Conservation (phyloP, 106 monocot species). For the Dendrobium catenatum region DNA sequence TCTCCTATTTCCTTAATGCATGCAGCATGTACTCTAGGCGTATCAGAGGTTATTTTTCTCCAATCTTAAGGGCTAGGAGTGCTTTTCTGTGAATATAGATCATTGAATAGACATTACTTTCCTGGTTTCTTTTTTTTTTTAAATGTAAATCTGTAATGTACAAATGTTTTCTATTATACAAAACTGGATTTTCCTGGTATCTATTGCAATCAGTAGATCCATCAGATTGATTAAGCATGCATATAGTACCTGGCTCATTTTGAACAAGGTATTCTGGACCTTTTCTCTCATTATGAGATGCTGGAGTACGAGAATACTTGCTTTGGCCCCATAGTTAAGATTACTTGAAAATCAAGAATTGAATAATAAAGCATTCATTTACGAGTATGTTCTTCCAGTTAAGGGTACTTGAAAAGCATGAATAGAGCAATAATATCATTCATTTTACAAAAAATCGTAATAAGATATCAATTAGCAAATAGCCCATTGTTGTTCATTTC, state of each 20-base stretch:
- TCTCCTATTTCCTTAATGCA: background rate
- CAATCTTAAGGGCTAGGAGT: background rate
- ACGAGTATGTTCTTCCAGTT: background rate
- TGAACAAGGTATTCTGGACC: background rate
- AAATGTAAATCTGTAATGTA: background rate
- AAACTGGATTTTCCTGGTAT: background rate
- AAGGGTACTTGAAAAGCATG: background rate
- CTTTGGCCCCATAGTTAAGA: background rate
- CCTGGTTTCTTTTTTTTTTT: background rate
- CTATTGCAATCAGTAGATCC: background rate
- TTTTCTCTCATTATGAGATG: too few relatives aligned
- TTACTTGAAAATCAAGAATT: background rate
- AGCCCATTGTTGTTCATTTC: background rate
- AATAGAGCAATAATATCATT: background rate
- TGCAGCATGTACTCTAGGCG: background rate
- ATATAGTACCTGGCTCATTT: background rate
- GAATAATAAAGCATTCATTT: background rate
- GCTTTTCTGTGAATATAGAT: background rate
- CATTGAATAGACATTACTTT: background rate
- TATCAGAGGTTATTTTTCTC: background rate
- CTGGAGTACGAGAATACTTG: background rate
- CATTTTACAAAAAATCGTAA: background rate
- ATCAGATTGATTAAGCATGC: slow-evolving; percentile 1
- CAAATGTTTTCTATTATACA: background rate
- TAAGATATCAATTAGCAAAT: background rate